phyloP scores from a whole-genome alignment of 2,329 filamentous ascomycete genomes.

The Cyanodermella asteris region DNA sequence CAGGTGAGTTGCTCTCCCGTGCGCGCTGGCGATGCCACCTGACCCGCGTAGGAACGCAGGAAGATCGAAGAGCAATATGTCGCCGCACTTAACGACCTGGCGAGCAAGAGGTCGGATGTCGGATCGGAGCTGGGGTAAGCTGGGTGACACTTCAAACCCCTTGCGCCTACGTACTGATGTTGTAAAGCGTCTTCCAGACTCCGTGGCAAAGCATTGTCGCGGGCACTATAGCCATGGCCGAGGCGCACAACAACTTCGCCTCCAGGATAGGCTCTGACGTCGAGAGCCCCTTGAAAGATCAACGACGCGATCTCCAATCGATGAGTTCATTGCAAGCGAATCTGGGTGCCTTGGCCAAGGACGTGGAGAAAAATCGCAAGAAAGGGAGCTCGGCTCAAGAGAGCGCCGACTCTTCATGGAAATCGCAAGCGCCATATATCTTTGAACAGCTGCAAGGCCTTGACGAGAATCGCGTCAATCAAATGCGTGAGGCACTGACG shows the following conservation, averaged over 20 bases:
- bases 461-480: conserved; percentile 75
- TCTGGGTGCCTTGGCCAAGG: conserved; percentile 56
- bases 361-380: conserved; percentile 64
- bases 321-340: conserved; percentile 68
- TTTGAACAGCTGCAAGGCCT: conserved; percentile 82
- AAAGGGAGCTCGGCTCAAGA: conserved; percentile 59
- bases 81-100: conserved; percentile 57
- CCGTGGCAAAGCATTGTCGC: conserved; percentile 78
- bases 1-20: conserved; percentile 39
- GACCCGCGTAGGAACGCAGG: conserved; percentile 52
- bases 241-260: conserved; percentile 62
- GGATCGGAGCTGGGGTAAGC: conserved; percentile 68
- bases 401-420: conserved; percentile 66
- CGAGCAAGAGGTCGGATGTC: conserved; percentile 51
- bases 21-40: conserved; percentile 1
- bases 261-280: conserved; percentile 72
- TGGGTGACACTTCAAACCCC: conserved; percentile 1
- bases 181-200: conserved; percentile 56
- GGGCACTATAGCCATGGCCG: conserved; percentile 58
- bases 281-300: conserved; percentile 56
- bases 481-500: conserved; percentile 73
- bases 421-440: conserved; percentile 81
- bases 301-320: conserved; percentile 53
- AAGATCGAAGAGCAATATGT: conserved; percentile 82
- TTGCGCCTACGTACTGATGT: conserved; percentile 1